phyloP scores from a whole-genome alignment of 1,139 yeast species.

The Groenewaldozyma auringiensis region DNA sequence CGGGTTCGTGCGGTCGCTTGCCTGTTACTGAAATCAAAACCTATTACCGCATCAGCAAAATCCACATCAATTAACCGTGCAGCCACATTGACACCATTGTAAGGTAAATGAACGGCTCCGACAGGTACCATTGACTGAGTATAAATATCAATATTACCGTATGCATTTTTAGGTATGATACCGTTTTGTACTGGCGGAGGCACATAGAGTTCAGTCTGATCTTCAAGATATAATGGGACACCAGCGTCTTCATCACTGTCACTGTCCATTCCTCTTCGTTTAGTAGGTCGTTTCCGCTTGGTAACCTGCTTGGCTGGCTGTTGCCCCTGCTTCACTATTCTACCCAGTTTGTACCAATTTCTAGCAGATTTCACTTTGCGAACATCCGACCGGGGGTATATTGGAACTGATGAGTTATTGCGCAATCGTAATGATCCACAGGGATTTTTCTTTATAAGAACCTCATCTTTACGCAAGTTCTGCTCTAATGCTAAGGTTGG shows the following conservation, averaged over 20 bases:
- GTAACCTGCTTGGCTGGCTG: slow-evolving; percentile 49
- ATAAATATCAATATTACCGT: slow-evolving; percentile 69
- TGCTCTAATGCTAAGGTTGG: slow-evolving; percentile 79
- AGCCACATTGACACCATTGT: slow-evolving; percentile 54
- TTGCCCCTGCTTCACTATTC: slow-evolving; percentile 63
- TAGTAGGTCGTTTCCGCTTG: slow-evolving; percentile 19
- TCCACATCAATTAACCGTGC: slow-evolving; percentile 65
- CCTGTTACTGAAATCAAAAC: slow-evolving; percentile 60
- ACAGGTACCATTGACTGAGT: slow-evolving; percentile 68
- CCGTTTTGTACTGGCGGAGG: slow-evolving; percentile 51
- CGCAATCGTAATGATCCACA: slow-evolving; percentile 58
- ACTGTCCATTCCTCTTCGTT: slow-evolving; percentile 22
- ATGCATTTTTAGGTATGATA: slow-evolving; percentile 55
- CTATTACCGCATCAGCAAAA: slow-evolving; percentile 80
- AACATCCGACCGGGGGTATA: slow-evolving; percentile 63
- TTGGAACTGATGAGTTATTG: slow-evolving; percentile 29
- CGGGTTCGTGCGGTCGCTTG: slow-evolving; percentile 59
- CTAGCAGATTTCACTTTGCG: slow-evolving; percentile 59
- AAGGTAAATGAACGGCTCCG: slow-evolving; percentile 60
- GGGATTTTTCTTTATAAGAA: slow-evolving; percentile 59
- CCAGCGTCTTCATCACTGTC: slow-evolving; percentile 44
- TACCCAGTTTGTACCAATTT: slow-evolving; percentile 82
- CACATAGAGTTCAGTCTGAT: slow-evolving; percentile 54
- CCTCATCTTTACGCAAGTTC: slow-evolving; percentile 64
- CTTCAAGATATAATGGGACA: slow-evolving; percentile 48